These are phyloP conservation scores for Cantharellus anzutake DNA, from an alignment of 768 basidiomycete species.

Conservation along the genomic window DNA sequence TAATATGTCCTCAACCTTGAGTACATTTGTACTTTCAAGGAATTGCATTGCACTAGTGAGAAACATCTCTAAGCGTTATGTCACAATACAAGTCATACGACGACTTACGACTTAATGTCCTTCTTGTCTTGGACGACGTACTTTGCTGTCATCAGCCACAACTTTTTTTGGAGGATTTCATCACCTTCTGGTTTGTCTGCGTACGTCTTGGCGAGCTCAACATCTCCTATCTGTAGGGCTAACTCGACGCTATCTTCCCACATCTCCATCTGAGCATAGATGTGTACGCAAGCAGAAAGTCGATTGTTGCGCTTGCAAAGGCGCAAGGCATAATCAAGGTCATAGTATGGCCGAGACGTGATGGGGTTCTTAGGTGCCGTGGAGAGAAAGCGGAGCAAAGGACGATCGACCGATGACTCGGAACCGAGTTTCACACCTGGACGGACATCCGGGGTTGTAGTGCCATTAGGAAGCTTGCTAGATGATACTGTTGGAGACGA, in stretches of 20 bases:
- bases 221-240: conserved; percentile 81
- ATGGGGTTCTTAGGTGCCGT: conserved; percentile 65
- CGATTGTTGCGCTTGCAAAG: conserved; percentile 69
- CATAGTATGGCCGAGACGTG: conserved; percentile 79
- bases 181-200: conserved; percentile 82
- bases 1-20: conserved; percentile 96
- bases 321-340: conserved; percentile 89
- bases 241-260: conserved; percentile 95
- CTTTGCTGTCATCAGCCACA: conserved; percentile 98
- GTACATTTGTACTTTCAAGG: conserved; percentile 78
- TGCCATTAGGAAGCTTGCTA: background rate
- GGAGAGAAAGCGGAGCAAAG: conserved; percentile 64
- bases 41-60: conserved; percentile 78
- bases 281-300: conserved; percentile 81
- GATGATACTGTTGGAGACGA: background rate
- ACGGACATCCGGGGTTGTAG: background rate
- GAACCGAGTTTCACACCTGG: conserved; percentile 10
- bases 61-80: background rate
- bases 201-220: conserved; percentile 87
- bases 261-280: conserved; percentile 94
- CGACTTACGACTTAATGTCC: conserved; percentile 86
- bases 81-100: background rate
- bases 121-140: conserved; percentile 97
- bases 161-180: conserved; percentile 76
- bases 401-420: conserved; percentile 33